Conservation (phyloP, 331 rosid species). For the Acacia pycnantha region DNA sequence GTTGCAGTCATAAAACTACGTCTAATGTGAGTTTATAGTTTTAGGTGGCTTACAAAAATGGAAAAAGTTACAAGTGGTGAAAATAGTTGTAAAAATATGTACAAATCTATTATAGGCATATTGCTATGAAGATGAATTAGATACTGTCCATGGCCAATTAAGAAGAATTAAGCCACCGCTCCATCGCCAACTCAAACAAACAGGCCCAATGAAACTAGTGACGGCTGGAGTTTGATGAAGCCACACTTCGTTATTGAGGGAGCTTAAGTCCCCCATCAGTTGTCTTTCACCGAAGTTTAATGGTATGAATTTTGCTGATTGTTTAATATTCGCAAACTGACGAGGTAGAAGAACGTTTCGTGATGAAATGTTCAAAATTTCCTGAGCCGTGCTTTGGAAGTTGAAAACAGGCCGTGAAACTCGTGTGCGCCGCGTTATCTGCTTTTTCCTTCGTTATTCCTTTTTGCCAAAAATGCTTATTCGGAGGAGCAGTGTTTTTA, state of each 20-base stretch:
- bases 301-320: constrained; percentile 16
- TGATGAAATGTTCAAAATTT: too few species aligned
- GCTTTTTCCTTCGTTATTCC: not conserved
- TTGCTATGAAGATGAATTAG: too few species aligned
- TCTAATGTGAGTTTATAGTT: too few species aligned
- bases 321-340: constrained; percentile 8
- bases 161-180: too few species aligned
- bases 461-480: not conserved
- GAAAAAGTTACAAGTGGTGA: not conserved
- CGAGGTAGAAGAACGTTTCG: not conserved
- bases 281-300: not conserved
- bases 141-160: too few species aligned
- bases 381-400: too few species aligned
- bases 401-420: not conserved
- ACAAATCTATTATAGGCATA: too few species aligned
- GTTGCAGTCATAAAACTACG: not conserved
- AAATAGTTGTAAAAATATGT: not conserved
- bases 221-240: too few species aligned
- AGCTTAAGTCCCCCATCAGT: too few species aligned
- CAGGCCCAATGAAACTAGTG: too few species aligned
- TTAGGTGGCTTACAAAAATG: not conserved
- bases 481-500: not conserved
- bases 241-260: too few species aligned
- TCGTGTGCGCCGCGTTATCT: not conserved
- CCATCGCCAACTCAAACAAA: too few species aligned